Evolutionary conservation across 1,284 basidiomycete species (phyloP), one percentile per base, ranked within the genome.

Genomic region (Boletellus deceptivus): DNA sequence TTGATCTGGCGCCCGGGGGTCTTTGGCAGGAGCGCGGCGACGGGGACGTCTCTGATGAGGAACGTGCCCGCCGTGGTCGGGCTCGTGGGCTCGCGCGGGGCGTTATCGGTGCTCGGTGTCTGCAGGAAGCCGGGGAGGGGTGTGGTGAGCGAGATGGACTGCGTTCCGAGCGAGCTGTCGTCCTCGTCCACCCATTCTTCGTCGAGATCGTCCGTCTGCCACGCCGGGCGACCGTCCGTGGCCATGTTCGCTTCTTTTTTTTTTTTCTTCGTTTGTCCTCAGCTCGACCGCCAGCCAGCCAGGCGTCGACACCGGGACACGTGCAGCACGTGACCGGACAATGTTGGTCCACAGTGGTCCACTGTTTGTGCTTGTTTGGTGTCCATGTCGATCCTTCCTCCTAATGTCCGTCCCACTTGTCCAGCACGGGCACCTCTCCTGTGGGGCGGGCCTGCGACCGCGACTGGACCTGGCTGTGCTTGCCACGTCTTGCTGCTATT

Each of bases 131-230:
- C 71, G 44, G 75, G 74, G n/a, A 86, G 72, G 17, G 83, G 79
- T 50, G 75, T 71, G 29, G 83, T 85, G 57, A 86, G 74, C 43
- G 80, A 87, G 52, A 83, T 72, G 50, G 79, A 87, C 68, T 73
- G 72, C 49, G 69, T 76, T 60, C 71, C 67, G 35, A 69, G 49
- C 16, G 60, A 65, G 6, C 46, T 59, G 37, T 68, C 64, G 54
- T 79, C 75, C 49, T 75, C 67, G 43, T 89, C 87, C 49, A 86
- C 73, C 87, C 88, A 90, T 73, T 89, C 88, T 59, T 90, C 87
- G 51, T 79, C 80, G 5, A 91, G 76, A 63, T 89, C 88, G 46
- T 86, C 84, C 2, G 86, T 90, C 64, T 87, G 84, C 87, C 88
- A 90, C 52, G 76, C 87, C 25, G 87, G 87, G 20, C 72, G 71